Conservation (phyloP, 2,329 filamentous ascomycete species). For the Ploettnerulaceae sp. region DNA sequence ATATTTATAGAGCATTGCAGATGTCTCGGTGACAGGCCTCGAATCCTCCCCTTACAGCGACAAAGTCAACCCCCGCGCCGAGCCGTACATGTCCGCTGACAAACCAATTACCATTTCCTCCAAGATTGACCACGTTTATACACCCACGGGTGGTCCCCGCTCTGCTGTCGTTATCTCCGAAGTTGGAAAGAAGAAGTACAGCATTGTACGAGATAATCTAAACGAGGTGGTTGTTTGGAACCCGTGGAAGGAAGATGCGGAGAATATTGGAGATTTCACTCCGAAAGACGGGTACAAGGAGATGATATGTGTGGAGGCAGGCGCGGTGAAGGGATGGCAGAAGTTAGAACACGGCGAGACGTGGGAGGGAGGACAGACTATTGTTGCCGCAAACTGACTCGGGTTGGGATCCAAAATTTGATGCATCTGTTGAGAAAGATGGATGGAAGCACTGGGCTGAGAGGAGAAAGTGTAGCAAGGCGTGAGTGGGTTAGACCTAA, state of each 20-base stretch:
- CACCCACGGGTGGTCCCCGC: slow-evolving; percentile 56
- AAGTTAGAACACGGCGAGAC: slow-evolving; percentile 74
- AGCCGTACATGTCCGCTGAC: slow-evolving; percentile 59
- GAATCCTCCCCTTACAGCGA: slow-evolving; percentile 73
- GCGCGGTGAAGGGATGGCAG: slow-evolving; percentile 75
- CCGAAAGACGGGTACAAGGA: slow-evolving; percentile 87
- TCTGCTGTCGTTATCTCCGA: slow-evolving; percentile 56
- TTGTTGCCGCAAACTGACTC: slow-evolving; percentile 12
- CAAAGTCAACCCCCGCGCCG: slow-evolving; percentile 59
- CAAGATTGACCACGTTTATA: slow-evolving; percentile 89
- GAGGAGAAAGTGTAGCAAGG: background rate
- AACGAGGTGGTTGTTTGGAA: slow-evolving; percentile 95
- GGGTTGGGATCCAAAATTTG: background rate
- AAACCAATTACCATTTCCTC: slow-evolving; percentile 60
- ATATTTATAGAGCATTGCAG: slow-evolving; percentile 65
- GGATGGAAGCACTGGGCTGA: background rate
- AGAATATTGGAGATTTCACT: slow-evolving; percentile 77
- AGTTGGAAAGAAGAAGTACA: slow-evolving; percentile 59
- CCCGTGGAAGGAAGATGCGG: slow-evolving; percentile 83
- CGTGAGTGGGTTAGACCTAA: background rate
- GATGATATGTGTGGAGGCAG: slow-evolving; percentile 93
- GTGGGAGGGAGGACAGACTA: slow-evolving; percentile 49
- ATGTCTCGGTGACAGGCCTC: slow-evolving; percentile 69
- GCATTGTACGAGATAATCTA: slow-evolving; percentile 77
- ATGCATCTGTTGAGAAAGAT: background rate